Evolutionary conservation across 2,329 filamentous ascomycete species (phyloP), one percentile per base, ranked within the genome.

Genomic region (Aschersonia sp.): DNA sequence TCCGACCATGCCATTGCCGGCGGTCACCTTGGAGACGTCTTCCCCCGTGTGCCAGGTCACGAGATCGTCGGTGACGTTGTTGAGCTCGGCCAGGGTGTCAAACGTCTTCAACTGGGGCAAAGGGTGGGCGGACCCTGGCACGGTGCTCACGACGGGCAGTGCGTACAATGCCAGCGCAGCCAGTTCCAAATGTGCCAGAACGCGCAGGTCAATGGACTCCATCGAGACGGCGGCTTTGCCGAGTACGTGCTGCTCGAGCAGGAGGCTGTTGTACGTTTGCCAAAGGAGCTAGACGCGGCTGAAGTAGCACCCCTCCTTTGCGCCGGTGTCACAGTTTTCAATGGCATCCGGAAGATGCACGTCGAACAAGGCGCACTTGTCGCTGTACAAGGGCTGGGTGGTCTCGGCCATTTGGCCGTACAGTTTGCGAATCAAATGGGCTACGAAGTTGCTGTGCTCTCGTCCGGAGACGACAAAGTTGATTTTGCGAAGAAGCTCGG

Each of bases 401-500:
- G 85, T 2, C 71, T 89, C 0, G 85, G 85, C 2, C 85, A 90
- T 61, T 62, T 90, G 32, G 85, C 83, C 0, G 79, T 89, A 32
- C 84, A 88, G 60, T 89, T 82, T 59, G 83, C 83, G 5, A 69
- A 69, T 45, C 79, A 80, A 63, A 87, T 88, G 83, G 85, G 85
- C 5, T 88, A 83, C 63, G 73, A 77, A 49, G 78, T 85, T 5
- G 78, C 78, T 2, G 85, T 82, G 0, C 71, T 89, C 46, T 83
- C 78, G 8, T 75, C 77, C 0, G 78, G 79, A 7, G 73, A 78
- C 50, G 71, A 68, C 54, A 90, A 90, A 70, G 74, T 73, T 51
- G 73, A 78, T 0, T 85, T 88, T 56, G 83, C 84, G 0, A 62
- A 56, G 49, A 48, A 64, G 47, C 62, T 72, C 5, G 68, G 69